Conservation (phyloP, 129 eudicot genomes). For the Artemisia tridentata region DNA sequence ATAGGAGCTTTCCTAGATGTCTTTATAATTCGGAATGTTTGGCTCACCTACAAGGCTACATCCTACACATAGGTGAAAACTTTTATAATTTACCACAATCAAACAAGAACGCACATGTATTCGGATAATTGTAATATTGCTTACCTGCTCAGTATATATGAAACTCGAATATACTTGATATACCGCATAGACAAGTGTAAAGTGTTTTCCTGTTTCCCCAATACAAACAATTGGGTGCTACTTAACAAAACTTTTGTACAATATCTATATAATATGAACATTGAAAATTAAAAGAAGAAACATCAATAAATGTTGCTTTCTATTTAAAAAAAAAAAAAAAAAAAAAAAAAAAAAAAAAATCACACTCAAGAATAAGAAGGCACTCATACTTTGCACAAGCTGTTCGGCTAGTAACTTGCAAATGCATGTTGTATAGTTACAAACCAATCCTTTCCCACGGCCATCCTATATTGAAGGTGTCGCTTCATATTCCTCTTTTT, state of each 20-base stretch:
- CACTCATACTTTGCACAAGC: conserved; percentile 24
- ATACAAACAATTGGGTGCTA: background rate
- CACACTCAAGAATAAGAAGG: conserved; percentile 20
- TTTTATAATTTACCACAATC: no score
- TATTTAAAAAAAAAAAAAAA: background rate
- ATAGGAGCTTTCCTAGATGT: no score
- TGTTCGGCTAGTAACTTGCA: conserved; percentile 7
- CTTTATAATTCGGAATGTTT: no score
- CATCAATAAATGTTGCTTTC: background rate
- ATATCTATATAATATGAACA: background rate
- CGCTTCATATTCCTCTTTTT: background rate
- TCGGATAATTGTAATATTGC: no score
- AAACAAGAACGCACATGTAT: no score
- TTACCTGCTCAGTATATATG: background rate
- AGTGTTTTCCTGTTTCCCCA: no score
- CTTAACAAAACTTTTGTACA: conserved; percentile 8
- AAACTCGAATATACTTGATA: background rate
- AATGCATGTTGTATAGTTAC: background rate
- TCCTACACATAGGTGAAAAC: no score
- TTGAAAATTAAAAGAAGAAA: background rate
- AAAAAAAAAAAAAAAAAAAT: background rate
- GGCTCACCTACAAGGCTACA: no score
- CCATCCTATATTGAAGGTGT: background rate
- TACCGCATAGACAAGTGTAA: background rate
- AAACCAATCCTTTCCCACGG: background rate